Conservation (phyloP, 78 protist genomes). For the Dictyostelium capitatum region DNA sequence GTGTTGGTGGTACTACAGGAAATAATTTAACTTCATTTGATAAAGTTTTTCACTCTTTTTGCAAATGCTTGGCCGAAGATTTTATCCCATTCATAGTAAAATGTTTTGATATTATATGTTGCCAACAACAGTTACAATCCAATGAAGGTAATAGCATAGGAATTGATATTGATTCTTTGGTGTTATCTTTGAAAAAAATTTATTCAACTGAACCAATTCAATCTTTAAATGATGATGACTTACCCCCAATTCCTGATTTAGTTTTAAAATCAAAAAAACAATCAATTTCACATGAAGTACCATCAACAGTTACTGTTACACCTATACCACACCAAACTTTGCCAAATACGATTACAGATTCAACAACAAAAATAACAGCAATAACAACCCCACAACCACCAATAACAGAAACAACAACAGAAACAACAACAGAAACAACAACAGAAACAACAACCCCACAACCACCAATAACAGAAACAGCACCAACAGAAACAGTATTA, state of each 20-base stretch:
- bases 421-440: too few relatives aligned
- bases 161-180: slow-evolving; percentile 14
- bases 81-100: slow-evolving; percentile 62
- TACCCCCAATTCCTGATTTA: slow-evolving; percentile 14
- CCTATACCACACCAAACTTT: background rate
- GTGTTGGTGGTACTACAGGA: background rate
- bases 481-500: too few relatives aligned
- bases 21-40: background rate
- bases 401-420: too few relatives aligned
- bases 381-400: background rate
- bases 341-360: background rate
- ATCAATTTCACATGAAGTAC: background rate
- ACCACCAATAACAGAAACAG: too few relatives aligned
- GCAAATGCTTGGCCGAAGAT: slow-evolving; percentile 52
- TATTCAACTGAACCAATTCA: slow-evolving; percentile 1
- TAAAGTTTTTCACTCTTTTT: slow-evolving; percentile 14
- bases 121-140: background rate
- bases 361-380: background rate
- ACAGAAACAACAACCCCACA: background rate
- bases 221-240: background rate
- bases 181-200: slow-evolving; percentile 16
- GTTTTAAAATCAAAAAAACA: background rate
- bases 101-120: slow-evolving; percentile 41
- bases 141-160: background rate
- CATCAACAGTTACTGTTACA: background rate